These are phyloP conservation scores for Haplosporangium sp. DNA, from an alignment of 371 early-diverging fungal genomes.

Conservation along the genomic window DNA sequence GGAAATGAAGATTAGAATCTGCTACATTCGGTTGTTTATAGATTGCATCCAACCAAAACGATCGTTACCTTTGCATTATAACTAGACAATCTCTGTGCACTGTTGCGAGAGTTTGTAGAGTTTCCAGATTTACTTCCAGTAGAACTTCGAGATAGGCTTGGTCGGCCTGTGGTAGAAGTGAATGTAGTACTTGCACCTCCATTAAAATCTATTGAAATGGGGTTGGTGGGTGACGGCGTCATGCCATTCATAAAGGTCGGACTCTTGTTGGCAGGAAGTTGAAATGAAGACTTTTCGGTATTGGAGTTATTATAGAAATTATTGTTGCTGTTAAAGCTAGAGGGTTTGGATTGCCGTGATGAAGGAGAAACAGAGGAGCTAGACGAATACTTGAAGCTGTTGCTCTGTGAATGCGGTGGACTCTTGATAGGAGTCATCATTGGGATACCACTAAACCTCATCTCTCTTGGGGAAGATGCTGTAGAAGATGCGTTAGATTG, in stretches of 20 bases:
- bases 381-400: slow-evolving; percentile 27
- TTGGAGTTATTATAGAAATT: slow-evolving; percentile 32
- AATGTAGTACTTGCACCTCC: slow-evolving; percentile 21
- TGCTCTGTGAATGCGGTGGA: slow-evolving; percentile 39
- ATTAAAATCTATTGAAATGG: slow-evolving; percentile 48
- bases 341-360: slow-evolving; percentile 35
- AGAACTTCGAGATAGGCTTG: slow-evolving; percentile 46
- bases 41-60: background rate
- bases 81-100: slow-evolving; percentile 33
- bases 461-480: slow-evolving; percentile 53
- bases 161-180: slow-evolving; percentile 18
- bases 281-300: slow-evolving; percentile 13
- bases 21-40: background rate
- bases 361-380: slow-evolving; percentile 41
- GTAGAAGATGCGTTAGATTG: slow-evolving; percentile 46
- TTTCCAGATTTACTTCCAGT: slow-evolving; percentile 48
- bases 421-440: slow-evolving; percentile 54
- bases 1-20: no score
- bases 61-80: slow-evolving; percentile 46
- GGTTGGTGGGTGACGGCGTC: slow-evolving; percentile 46
- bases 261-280: slow-evolving; percentile 20
- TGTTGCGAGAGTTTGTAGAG: slow-evolving; percentile 36
- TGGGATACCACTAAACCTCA: slow-evolving; percentile 51
- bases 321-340: slow-evolving; percentile 20
- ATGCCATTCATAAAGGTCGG: slow-evolving; percentile 33